phyloP scores from a whole-genome alignment of 495 filamentous ascomycete genomes.

The Delitschia confertaspora region DNA sequence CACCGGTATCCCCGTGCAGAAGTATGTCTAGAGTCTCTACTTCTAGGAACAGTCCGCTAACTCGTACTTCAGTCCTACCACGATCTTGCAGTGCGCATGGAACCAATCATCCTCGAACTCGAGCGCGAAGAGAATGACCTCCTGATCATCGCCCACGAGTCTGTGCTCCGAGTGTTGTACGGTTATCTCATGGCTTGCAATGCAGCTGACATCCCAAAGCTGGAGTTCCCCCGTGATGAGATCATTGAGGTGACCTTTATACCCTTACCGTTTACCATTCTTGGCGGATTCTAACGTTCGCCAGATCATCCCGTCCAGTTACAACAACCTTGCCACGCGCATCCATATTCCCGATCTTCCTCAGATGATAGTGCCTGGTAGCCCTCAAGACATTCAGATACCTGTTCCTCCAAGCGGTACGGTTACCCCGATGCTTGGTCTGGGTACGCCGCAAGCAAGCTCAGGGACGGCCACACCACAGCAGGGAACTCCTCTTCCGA shows the following conservation, averaged over 20 bases:
- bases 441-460: slow-evolving; percentile 29
- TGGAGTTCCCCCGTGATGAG: slow-evolving; percentile 91
- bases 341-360: slow-evolving; percentile 65
- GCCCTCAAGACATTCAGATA: slow-evolving; percentile 76
- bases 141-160: slow-evolving; percentile 95
- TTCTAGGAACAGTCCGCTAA: slow-evolving; percentile 5
- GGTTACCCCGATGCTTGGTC: slow-evolving; percentile 30
- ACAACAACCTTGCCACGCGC: slow-evolving; percentile 88
- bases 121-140: slow-evolving; percentile 96
- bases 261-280: slow-evolving; percentile 2
- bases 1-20: slow-evolving; percentile 94
- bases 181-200: slow-evolving; percentile 98
- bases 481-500: background rate
- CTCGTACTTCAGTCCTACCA: slow-evolving; percentile 71
- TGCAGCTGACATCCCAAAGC: slow-evolving; percentile 86
- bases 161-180: slow-evolving; percentile 89
- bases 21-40: slow-evolving; percentile 42
- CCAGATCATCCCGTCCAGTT: slow-evolving; percentile 89
- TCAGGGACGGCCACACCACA: background rate
- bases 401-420: slow-evolving; percentile 58
- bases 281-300: slow-evolving; percentile 12
- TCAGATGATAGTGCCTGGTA: slow-evolving; percentile 55
- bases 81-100: slow-evolving; percentile 93
- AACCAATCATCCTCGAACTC: slow-evolving; percentile 95
- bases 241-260: slow-evolving; percentile 69